Evolutionary conservation across 164 flowering plant genomes (phyloP).

Genomic region (Tetrastigma voinierianum): DNA sequence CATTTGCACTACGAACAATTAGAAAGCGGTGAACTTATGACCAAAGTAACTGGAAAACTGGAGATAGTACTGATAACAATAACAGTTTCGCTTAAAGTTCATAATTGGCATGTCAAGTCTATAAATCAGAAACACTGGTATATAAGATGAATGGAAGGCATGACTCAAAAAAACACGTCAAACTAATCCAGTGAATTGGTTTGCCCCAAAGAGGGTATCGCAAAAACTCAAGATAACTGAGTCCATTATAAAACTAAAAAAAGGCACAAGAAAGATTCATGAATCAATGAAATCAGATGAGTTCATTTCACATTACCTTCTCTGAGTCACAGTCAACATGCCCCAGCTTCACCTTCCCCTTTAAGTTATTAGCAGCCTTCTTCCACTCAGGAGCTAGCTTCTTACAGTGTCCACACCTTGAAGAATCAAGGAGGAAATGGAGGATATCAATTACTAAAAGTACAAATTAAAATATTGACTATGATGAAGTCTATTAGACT

Average conservation of each 20-base stretch:
- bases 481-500: not conserved
- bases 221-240: too few species aligned
- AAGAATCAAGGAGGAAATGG: slow-evolving; percentile 5
- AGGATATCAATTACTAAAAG: not conserved
- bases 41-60: not conserved
- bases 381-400: slow-evolving; percentile 98
- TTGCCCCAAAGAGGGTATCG: too few species aligned
- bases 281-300: too few species aligned
- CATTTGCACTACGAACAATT: not conserved
- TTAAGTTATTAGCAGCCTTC: slow-evolving; percentile 84
- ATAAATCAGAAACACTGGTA: not conserved
- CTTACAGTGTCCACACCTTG: slow-evolving; percentile 99
- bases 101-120: not conserved
- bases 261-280: too few species aligned
- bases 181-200: too few species aligned
- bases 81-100: not conserved
- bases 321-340: slow-evolving; percentile 94
- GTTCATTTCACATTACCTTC: slow-evolving; percentile 41
- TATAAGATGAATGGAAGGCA: not conserved
- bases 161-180: not conserved
- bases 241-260: too few species aligned
- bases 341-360: slow-evolving; percentile 93
- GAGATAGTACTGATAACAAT: not conserved
- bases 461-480: not conserved
- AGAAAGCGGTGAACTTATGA: not conserved